Percentiles rank a stretch among this genome's conserved stretches.
phyloP scores from a whole-genome alignment of 495 filamentous ascomycete genomes.

The Penicillium waksmanii region DNA sequence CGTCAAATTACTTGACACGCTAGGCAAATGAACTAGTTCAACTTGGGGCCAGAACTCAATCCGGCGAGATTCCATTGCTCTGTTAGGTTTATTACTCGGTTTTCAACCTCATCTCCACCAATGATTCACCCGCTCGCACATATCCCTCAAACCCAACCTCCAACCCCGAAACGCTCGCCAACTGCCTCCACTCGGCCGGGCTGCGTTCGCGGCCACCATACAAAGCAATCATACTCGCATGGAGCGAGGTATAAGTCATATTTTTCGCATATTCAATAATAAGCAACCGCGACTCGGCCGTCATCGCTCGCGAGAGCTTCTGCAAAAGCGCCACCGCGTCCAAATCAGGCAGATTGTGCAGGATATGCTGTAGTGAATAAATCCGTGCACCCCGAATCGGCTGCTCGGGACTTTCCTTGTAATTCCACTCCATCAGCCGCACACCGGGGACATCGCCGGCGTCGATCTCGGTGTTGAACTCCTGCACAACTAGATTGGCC shows the following conservation, averaged over 20 bases:
- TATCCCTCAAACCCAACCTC: slow-evolving; percentile 41
- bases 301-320: slow-evolving; percentile 49
- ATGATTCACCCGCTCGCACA: slow-evolving; percentile 35
- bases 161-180: slow-evolving; percentile 37
- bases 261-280: slow-evolving; percentile 48
- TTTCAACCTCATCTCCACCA: slow-evolving; percentile 40
- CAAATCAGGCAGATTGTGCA: slow-evolving; percentile 49
- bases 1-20: background rate
- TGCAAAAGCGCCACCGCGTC: slow-evolving; percentile 43
- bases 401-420: slow-evolving; percentile 35
- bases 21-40: background rate
- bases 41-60: background rate
- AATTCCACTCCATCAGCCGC: slow-evolving; percentile 41
- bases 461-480: slow-evolving; percentile 41
- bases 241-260: slow-evolving; percentile 33
- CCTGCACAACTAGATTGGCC: slow-evolving; percentile 51
- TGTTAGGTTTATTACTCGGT: background rate
- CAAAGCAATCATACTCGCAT: slow-evolving; percentile 43
- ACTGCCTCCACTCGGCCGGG: slow-evolving; percentile 34
- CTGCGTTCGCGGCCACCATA: slow-evolving; percentile 42
- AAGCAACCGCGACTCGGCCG: slow-evolving; percentile 45
- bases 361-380: slow-evolving; percentile 48
- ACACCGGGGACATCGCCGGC: slow-evolving; percentile 25
- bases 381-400: slow-evolving; percentile 42
- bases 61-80: background rate